Base-by-base conservation (phyloP, 371 early-diverging fungal species). In the Synchytrium microbalum region DNA sequence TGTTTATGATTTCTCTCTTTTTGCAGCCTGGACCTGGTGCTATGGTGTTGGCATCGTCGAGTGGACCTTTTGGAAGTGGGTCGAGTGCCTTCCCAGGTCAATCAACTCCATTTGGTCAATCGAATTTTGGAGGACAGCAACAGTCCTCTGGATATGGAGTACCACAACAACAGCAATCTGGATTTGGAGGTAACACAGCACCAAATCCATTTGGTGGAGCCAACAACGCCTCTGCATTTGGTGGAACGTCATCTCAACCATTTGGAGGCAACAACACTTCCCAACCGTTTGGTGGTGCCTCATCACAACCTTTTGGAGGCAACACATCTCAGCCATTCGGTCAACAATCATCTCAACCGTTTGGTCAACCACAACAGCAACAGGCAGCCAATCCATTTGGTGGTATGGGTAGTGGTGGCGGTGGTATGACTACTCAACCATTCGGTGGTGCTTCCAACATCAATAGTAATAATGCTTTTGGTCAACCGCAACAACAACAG, bases 121-220 rank as follows among this genome's bases (percentile, higher is more conserved):
- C 46, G 46, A 19, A 5, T 19, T 38, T 38, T 38, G 46, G 46
- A 38, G 10, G 19, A 38, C 19, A 5, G 46, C 46, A 38, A 19
- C 46, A 5, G 19, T 38, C 46, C 5, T 5, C 10, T 19, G 46
- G 46, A 38, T n/a, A n/a, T n/a, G n/a, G n/a, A n/a, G n/a, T n/a
- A n/a, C n/a, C n/a, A n/a, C 71, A 75, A 52, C 54, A 55, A 32
- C 33, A 33, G 54, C 67, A 65, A 55, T n/a, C n/a, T n/a, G n/a
- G n/a, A n/a, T n/a, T n/a, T n/a, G n/a, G n/a, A n/a, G n/a, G n/a
- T n/a, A 38, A 30, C 29, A 30, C 19, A 10, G 61, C 32, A 2
- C 29, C 61, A 2, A 69, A 71, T 32, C 63, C 68, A 29, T 70
- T 70, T 38, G 71, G 62, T 29, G 62, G 55, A 19, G 10, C 46